These are phyloP conservation scores for Halenospora varia DNA, from an alignment of 495 filamentous ascomycete genomes.

Conservation along the genomic window DNA sequence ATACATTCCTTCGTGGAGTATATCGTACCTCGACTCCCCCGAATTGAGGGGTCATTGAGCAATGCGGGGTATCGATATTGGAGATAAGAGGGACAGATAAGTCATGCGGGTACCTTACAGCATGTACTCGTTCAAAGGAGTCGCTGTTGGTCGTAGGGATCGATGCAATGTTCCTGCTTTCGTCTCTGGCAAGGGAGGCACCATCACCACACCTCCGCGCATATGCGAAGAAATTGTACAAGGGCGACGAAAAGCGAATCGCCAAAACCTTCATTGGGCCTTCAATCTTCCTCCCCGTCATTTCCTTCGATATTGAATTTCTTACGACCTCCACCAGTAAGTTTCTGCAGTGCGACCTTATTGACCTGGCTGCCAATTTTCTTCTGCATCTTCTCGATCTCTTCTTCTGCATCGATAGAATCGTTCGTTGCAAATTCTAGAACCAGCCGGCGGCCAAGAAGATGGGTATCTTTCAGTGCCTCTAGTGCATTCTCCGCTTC, in stretches of 20 bases:
- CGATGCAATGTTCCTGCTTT: neutral
- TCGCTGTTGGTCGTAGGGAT: slow-evolving; percentile 7
- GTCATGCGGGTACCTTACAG: neutral
- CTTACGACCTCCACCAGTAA: slow-evolving; percentile 76
- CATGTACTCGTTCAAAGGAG: neutral
- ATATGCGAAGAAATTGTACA: slow-evolving; percentile 3
- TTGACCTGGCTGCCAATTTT: slow-evolving; percentile 85
- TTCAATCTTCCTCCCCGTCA: slow-evolving; percentile 20
- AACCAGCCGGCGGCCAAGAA: slow-evolving; percentile 82
- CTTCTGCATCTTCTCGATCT: slow-evolving; percentile 92
- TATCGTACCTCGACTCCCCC: neutral
- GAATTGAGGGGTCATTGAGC: neutral
- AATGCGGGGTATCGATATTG: slow-evolving; percentile 4
- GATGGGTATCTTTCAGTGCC: slow-evolving; percentile 86
- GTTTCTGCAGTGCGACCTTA: slow-evolving; percentile 81
- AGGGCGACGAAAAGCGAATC: slow-evolving; percentile 1
- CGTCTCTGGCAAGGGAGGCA: slow-evolving; percentile 6
- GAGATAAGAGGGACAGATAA: neutral
- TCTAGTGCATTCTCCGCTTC: slow-evolving; percentile 94
- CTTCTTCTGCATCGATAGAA: slow-evolving; percentile 84
- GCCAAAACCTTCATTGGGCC: slow-evolving; percentile 6
- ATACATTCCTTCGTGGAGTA: neutral
- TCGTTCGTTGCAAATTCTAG: slow-evolving; percentile 86
- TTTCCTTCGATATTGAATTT: slow-evolving; percentile 70
- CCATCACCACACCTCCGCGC: neutral